Conservation (phyloP, 2,329 filamentous ascomycete genomes). For the Beauveria caledonica region DNA sequence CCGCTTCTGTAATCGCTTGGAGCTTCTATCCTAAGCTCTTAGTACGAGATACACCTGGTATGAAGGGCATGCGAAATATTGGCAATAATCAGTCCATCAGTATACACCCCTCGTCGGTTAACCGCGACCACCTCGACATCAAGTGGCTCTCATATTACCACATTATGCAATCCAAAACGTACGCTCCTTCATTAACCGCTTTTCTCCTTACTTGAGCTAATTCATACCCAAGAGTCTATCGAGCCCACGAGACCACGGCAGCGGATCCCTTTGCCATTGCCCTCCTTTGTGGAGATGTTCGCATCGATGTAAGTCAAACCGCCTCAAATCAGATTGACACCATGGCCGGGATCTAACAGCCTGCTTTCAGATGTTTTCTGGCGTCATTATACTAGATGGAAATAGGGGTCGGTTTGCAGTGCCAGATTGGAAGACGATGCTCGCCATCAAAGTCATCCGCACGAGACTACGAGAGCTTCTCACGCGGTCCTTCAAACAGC, state of each 20-base stretch:
- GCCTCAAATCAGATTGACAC: not conserved
- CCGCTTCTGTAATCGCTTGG: constrained; percentile 79
- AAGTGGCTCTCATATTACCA: constrained; percentile 93
- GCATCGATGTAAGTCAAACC: constrained; percentile 59
- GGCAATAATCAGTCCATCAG: constrained; percentile 87
- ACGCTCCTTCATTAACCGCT: constrained; percentile 26
- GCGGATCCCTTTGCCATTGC: constrained; percentile 76
- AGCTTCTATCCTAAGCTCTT: constrained; percentile 94
- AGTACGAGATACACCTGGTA: constrained; percentile 58
- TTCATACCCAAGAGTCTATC: constrained; percentile 56
- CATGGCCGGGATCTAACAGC: not conserved
- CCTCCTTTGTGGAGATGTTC: constrained; percentile 79
- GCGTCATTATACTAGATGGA: constrained; percentile 78
- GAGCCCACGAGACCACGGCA: constrained; percentile 81
- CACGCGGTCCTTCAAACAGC: constrained; percentile 59
- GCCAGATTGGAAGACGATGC: constrained; percentile 81
- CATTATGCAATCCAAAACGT: constrained; percentile 87
- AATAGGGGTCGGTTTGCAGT: constrained; percentile 79
- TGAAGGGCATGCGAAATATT: constrained; percentile 81
- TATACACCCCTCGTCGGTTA: constrained; percentile 82
- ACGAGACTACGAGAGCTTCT: constrained; percentile 67
- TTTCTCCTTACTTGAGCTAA: constrained; percentile 10
- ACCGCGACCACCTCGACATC: constrained; percentile 59
- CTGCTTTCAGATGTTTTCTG: constrained; percentile 62
- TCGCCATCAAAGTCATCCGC: constrained; percentile 78